Percentiles rank a stretch among this genome's conserved stretches.
Conservation (phyloP, 345 rosid species). For the Euphorbia lathyris region DNA sequence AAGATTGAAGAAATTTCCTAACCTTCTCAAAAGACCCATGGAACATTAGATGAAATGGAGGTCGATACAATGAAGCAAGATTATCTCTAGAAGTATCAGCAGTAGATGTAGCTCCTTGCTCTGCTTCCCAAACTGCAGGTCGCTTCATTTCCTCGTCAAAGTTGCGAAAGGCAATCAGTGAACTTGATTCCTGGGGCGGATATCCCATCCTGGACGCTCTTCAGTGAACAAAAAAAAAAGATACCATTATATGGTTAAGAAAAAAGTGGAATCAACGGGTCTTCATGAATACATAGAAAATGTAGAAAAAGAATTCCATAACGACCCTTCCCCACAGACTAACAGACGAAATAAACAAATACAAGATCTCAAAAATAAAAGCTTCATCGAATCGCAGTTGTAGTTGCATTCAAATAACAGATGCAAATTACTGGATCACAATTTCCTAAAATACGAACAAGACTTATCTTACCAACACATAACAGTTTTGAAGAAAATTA, state of each 20-base stretch:
- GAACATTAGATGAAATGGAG: slow-evolving; percentile 85
- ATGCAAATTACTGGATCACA: neutral
- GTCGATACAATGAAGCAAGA: slow-evolving; percentile 91
- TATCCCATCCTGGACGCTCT: slow-evolving; percentile 54
- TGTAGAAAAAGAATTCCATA: neutral
- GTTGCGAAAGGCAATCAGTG: slow-evolving; percentile 87
- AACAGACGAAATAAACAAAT: neutral
- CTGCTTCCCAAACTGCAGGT: slow-evolving; percentile 85
- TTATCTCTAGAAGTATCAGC: slow-evolving; percentile 68
- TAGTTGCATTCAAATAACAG: neutral
- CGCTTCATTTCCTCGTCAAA: slow-evolving; percentile 80
- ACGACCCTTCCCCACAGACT: neutral
- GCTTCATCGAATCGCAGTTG: neutral
- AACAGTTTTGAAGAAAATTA: neutral
- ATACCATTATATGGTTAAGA: neutral
- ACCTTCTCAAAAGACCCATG: slow-evolving; percentile 93
- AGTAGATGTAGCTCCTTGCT: slow-evolving; percentile 51
- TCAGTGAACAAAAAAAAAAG: slow-evolving; percentile 14
- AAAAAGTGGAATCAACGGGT: neutral
- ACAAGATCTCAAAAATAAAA: neutral
- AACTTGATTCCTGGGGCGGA: slow-evolving; percentile 44
- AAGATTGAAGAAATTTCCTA: neutral
- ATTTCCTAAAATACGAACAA: neutral
- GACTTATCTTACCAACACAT: too few relatives aligned
- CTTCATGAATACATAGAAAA: neutral